Conservation (phyloP, 371 early-diverging fungal species). For the Mucor irregularis region DNA sequence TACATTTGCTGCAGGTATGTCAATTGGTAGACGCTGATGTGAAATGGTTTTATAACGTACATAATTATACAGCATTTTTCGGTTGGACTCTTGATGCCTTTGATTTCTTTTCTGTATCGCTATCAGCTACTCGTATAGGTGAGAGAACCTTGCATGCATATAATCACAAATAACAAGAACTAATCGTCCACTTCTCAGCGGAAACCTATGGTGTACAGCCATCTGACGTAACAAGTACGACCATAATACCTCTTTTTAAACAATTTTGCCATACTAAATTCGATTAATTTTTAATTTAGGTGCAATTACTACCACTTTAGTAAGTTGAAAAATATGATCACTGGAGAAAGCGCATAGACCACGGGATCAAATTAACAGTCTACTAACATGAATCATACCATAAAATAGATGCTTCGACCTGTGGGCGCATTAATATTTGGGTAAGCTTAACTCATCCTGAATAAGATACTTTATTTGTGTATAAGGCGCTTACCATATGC, state of each 20-base stretch:
- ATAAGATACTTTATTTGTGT: not conserved
- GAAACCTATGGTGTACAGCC: constrained; percentile 53
- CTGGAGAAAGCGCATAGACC: not conserved
- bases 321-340: constrained; percentile 11
- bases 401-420: constrained; percentile 61
- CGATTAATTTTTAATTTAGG: constrained; percentile 17
- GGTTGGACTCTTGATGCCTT: constrained; percentile 78
- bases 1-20: constrained; percentile 45
- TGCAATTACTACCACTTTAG: constrained; percentile 48
- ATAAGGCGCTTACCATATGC: not conserved
- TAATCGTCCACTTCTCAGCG: too few relatives aligned
- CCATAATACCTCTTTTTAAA: not conserved
- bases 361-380: not conserved
- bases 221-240: constrained; percentile 56
- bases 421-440: constrained; percentile 76
- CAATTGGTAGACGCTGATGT: too few relatives aligned
- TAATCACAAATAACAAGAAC: constrained; percentile 21
- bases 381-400: not conserved
- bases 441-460: constrained; percentile 19
- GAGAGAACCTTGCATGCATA: not conserved
- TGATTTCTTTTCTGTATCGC: constrained; percentile 68
- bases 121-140: constrained; percentile 47
- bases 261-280: constrained; percentile 4
- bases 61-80: constrained; percentile 52
- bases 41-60: too few relatives aligned